Conservation (phyloP, 345 rosid species). For the Pistacia integerrima region DNA sequence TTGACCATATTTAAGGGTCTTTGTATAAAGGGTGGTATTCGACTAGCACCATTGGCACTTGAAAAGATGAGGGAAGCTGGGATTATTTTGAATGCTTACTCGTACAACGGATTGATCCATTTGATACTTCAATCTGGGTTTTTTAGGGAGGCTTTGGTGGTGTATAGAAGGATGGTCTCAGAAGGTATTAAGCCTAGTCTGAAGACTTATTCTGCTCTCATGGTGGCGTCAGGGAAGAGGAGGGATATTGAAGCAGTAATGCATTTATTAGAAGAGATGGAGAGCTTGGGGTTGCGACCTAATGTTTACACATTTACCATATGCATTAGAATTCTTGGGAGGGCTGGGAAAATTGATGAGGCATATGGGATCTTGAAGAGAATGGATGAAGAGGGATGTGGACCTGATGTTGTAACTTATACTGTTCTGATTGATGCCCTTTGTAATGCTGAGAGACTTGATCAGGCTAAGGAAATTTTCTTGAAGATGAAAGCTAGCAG, state of each 20-base stretch:
- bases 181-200: conserved; percentile 88
- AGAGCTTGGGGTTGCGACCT: conserved; percentile 74
- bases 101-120: conserved; percentile 80
- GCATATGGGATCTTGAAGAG: conserved; percentile 65
- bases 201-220: conserved; percentile 89
- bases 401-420: conserved; percentile 85
- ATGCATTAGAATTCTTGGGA: conserved; percentile 85
- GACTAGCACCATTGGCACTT: conserved; percentile 55
- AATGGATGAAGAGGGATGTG: conserved; percentile 89
- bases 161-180: conserved; percentile 68
- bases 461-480: conserved; percentile 62
- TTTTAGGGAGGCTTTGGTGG: conserved; percentile 62
- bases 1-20: conserved; percentile 63
- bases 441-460: conserved; percentile 69
- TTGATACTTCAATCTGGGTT: conserved; percentile 67
- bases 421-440: conserved; percentile 91
- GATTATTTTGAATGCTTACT: conserved; percentile 70
- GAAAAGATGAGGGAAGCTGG: conserved; percentile 66
- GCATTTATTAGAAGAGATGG: conserved; percentile 82
- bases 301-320: conserved; percentile 90
- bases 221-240: conserved; percentile 92
- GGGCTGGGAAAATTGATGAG: conserved; percentile 74
- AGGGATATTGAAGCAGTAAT: conserved; percentile 65
- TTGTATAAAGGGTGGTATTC: conserved; percentile 62
- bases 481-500: conserved; percentile 70